Percentiles rank a stretch among this genome's conserved stretches.
Conservation (phyloP, 2,329 filamentous ascomycete genomes). For the Leptosphaerulina australis region DNA sequence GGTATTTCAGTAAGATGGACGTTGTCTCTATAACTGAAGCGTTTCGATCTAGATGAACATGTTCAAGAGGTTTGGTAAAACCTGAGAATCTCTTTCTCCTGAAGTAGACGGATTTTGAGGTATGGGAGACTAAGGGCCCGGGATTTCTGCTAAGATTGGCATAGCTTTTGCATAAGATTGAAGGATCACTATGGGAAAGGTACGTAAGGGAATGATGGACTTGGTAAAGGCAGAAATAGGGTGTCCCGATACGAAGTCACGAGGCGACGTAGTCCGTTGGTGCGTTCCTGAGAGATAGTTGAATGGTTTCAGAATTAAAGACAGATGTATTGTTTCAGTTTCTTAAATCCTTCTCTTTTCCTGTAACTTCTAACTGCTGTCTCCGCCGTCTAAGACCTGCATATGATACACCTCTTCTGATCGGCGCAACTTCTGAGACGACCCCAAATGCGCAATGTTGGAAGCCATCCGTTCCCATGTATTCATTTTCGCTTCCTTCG, state of each 20-base stretch:
- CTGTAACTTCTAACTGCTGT: background rate
- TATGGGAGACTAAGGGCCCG: background rate
- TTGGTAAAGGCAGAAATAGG: conserved; percentile 7
- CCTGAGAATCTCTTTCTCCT: background rate
- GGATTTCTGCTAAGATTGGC: background rate
- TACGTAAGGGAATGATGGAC: background rate
- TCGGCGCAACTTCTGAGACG: conserved; percentile 32
- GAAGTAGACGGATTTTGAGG: background rate
- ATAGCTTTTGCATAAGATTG: conserved; percentile 1
- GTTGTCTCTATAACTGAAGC: background rate
- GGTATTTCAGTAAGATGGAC: conserved; percentile 3
- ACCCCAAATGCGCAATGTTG: conserved; percentile 45
- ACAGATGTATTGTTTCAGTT: too few species aligned
- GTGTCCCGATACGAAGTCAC: conserved; percentile 2
- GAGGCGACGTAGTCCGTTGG: background rate
- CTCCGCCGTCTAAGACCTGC: conserved; percentile 26
- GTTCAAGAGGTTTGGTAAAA: background rate
- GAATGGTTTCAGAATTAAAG: background rate
- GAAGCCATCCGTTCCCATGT: conserved; percentile 26
- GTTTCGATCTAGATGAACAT: background rate
- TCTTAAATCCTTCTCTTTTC: too few species aligned
- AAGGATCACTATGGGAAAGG: background rate
- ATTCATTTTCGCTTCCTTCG: conserved; percentile 35
- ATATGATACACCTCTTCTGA: conserved; percentile 31
- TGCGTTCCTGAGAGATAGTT: background rate